Base-by-base conservation (phyloP, 768 basidiomycete genomes). In the Suillus occidentalis region DNA sequence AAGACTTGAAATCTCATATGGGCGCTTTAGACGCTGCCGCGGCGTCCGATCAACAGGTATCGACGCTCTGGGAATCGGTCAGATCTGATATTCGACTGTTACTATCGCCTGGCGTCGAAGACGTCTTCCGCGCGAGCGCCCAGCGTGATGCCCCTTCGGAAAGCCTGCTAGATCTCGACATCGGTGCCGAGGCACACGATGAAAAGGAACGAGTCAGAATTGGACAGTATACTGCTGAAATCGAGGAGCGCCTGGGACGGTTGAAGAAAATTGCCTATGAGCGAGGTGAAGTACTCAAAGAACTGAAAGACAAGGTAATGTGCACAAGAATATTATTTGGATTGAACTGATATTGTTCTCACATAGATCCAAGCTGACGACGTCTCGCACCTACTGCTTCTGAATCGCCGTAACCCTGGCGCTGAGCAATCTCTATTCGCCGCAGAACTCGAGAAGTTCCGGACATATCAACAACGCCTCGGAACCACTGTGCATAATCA, bases 391-490 rank as follows among this genome's bases (percentile, higher is more conserved):
- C 83, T 97, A 1, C 85, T 99, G 0, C 84, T 99, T 5, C 85
- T 98, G 58, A 97, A 97, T 74, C 88, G 94, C 39, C 90, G 95
- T 31, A 91, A 95, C 68, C 82, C 86, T 16, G 85, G 86, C 28
- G 90, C 91, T 12, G 95, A 98, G 69, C 90, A 92, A 0, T 85
- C 93, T 0, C 81, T 99, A 20, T 99, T 99, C 69, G 92, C 95
- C 0, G 85, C 90, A 10, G 95, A 99, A 74, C 85, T 99, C 25
- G 97, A 98, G 78, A 99, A 99, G 77, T 99, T 98, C 81, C 84
- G 87, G 25, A 94, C 95, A 0, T 95, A 92, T 72, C 95, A 97
- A 71, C 87, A 91, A 49, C 88, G 94, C 0, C 79, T 99, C 2
- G 79, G 86, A 6, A 84, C 90, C 3, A 94, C 94, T 0, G 84